These are phyloP conservation scores for Delitschia confertaspora DNA, from an alignment of 495 filamentous ascomycete genomes.

Conservation along the genomic window DNA sequence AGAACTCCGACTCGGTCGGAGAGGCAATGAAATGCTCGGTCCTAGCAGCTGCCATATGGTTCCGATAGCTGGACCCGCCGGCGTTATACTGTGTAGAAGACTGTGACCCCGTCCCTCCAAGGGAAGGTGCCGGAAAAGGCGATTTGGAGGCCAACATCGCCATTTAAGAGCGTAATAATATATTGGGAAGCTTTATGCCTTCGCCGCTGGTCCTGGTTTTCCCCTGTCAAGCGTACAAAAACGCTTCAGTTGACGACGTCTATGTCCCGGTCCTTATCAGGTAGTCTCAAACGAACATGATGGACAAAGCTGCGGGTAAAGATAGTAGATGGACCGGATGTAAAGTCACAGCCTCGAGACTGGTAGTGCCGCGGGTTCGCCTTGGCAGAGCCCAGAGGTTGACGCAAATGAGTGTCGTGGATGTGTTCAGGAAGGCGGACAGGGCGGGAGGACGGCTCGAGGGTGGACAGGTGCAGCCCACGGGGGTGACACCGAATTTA, in stretches of 20 bases:
- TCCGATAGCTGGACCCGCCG: slow-evolving; percentile 47
- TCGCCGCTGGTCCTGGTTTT: too few relatives aligned
- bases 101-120: slow-evolving; percentile 50
- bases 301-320: neutral
- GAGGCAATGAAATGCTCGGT: slow-evolving; percentile 60
- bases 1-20: slow-evolving; percentile 92
- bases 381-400: too few relatives aligned
- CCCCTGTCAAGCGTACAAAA: too few relatives aligned
- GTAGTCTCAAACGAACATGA: slow-evolving; percentile 14
- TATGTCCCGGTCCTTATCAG: slow-evolving; percentile 46
- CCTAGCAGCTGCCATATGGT: slow-evolving; percentile 44
- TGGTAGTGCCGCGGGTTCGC: neutral
- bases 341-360: too few relatives aligned
- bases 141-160: slow-evolving; percentile 83
- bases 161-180: too few relatives aligned
- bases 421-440: neutral
- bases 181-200: too few relatives aligned
- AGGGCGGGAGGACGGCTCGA: neutral
- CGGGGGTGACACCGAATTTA: too few relatives aligned
- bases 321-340: neutral
- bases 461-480: too few relatives aligned
- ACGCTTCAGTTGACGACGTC: slow-evolving; percentile 78
- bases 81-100: slow-evolving; percentile 43
- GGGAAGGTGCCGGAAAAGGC: slow-evolving; percentile 52
- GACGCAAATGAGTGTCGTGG: too few relatives aligned